Percentiles rank a stretch among this genome's conserved stretches.
Conservation (phyloP, 208 protist genomes). For the Leishmania tarentolae region DNA sequence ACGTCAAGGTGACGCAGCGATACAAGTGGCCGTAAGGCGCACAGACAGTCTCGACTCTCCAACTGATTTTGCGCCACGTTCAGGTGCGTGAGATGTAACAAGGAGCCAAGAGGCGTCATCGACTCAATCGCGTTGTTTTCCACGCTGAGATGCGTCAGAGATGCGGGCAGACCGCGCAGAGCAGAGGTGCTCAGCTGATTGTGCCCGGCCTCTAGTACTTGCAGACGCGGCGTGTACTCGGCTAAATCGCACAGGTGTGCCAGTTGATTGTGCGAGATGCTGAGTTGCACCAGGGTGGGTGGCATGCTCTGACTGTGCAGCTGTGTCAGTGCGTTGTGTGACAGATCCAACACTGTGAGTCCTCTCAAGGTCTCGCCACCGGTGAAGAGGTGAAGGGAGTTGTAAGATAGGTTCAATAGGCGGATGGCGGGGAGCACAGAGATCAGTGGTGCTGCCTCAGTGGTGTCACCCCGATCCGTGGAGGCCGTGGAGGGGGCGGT, state of each 20-base stretch:
- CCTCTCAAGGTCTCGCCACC: conserved; percentile 49
- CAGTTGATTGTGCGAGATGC: conserved; percentile 64
- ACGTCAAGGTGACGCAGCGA: conserved; percentile 67
- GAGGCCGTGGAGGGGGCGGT: not conserved
- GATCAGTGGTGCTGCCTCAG: not conserved
- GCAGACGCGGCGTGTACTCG: conserved; percentile 40
- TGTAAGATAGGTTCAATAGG: conserved; percentile 71
- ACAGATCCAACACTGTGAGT: conserved; percentile 62
- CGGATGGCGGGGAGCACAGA: conserved; percentile 34
- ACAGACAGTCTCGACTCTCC: conserved; percentile 34
- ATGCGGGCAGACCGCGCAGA: conserved; percentile 36
- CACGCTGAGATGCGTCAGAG: conserved; percentile 45
- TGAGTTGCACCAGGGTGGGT: conserved; percentile 42
- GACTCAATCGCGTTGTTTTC: conserved; percentile 56
- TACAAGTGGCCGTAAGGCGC: conserved; percentile 34
- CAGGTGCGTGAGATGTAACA: conserved; percentile 47
- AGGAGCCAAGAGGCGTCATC: conserved; percentile 35
- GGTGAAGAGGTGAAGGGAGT: conserved; percentile 67
- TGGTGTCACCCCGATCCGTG: not conserved
- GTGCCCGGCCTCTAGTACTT: conserved; percentile 62
- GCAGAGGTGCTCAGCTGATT: conserved; percentile 59
- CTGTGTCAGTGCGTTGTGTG: conserved; percentile 62
- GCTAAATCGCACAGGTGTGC: conserved; percentile 40
- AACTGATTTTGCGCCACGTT: conserved; percentile 57
- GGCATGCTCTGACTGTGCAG: conserved; percentile 51